Base-by-base conservation (phyloP, 768 basidiomycete species). In the Mycena rebaudengoi region DNA sequence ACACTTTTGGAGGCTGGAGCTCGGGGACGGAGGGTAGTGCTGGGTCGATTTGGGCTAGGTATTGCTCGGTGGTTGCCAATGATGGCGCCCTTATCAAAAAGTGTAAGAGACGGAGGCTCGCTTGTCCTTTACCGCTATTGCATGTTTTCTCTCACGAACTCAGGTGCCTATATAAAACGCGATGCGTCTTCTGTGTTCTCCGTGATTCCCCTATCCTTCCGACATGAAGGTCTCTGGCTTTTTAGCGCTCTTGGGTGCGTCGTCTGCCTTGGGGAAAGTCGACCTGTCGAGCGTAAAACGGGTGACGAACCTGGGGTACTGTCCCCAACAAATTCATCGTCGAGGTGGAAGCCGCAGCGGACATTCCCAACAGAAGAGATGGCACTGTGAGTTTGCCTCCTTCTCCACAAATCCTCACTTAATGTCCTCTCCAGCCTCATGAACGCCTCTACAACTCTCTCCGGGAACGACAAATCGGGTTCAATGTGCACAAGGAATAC, bases 291-390 rank as follows among this genome's bases (percentile, higher is more conserved):
- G 69, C 58, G 74, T 84, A 53, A 73, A 80, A 69, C 75, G 73
- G 50, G 76, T 71, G 14, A 75, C 78, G 11, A 81, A 79, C 44
- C 62, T 79, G 18, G n/a, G 74, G 75, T 14, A 76, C 71, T 51
- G 74, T 85, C 13, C 76, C 83, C 12, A 85, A 86, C 71, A 82
- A 81, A 62, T 88, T 85, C 66, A 86, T 89, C 57, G 79, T 89
- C 55, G 87, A 89, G 67, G 80, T 88, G 18, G 83, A 86, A 50
- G 68, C 65, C 43, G 37, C 76, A 39, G 76, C 80, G 28, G 69
- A 74, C 51, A 78, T 82, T 48, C 73, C 79, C 16, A 74, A 55
- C 23, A 83, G 79, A 61, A 72, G 79, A 20, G 76, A 76, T 5
- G 68, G 48, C 69, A 64, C 69, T 35, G 69, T 70, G 28, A 33